phyloP scores from a whole-genome alignment of 2,329 filamentous ascomycete genomes.

The Sporothrix schenckii region DNA sequence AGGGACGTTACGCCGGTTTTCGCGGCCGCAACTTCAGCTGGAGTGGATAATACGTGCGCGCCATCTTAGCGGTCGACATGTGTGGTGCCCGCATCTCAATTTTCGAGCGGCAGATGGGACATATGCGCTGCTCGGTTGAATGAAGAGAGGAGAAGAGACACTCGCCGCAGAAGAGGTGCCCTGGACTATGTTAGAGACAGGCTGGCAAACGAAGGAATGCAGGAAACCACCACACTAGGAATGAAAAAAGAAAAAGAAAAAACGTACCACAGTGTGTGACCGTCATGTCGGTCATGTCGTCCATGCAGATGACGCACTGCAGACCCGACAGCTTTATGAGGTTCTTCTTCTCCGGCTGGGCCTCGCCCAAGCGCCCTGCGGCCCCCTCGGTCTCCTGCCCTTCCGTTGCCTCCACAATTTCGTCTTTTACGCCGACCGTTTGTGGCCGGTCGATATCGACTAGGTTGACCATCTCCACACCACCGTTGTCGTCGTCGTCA shows the following conservation, averaged over 20 bases:
- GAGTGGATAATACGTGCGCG: slow-evolving; percentile 59
- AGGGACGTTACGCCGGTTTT: slow-evolving; percentile 48
- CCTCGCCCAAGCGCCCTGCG: neutral
- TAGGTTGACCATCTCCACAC: slow-evolving; percentile 46
- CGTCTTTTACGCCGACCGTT: neutral
- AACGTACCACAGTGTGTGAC: slow-evolving; percentile 68
- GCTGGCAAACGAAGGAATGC: no score
- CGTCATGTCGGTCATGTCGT: slow-evolving; percentile 60
- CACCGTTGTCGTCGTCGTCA: slow-evolving; percentile 36
- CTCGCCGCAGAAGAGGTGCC: slow-evolving; percentile 66
- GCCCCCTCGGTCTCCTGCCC: neutral
- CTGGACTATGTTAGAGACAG: slow-evolving; percentile 45
- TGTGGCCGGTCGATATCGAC: slow-evolving; percentile 37
- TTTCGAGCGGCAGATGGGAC: slow-evolving; percentile 65
- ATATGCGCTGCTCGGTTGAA: slow-evolving; percentile 59
- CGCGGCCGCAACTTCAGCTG: slow-evolving; percentile 65
- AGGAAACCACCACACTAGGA: no score
- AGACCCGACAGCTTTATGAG: slow-evolving; percentile 59
- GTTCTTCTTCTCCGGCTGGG: slow-evolving; percentile 31
- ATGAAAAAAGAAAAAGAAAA: no score
- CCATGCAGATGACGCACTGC: slow-evolving; percentile 71
- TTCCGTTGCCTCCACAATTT: neutral
- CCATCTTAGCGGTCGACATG: slow-evolving; percentile 47
- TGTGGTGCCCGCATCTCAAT: slow-evolving; percentile 48
- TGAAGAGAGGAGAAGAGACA: slow-evolving; percentile 64